These are phyloP conservation scores for Fomitopsis palustris DNA, from an alignment of 1,284 basidiomycete species.

Conservation along the genomic window DNA sequence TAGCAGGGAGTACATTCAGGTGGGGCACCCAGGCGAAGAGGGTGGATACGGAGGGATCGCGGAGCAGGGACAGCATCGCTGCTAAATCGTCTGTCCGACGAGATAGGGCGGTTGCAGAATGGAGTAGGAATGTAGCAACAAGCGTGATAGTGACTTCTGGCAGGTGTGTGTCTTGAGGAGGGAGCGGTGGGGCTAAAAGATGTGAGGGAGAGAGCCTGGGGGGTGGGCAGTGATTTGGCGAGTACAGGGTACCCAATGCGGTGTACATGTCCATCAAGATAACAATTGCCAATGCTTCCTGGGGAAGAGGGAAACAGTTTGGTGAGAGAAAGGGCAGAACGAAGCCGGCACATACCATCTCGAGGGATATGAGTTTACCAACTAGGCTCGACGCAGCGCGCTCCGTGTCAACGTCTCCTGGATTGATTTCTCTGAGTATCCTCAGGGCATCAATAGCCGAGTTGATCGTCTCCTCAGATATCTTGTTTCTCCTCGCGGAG, in stretches of 20 bases:
- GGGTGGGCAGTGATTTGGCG: not conserved
- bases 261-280: constrained; percentile 44
- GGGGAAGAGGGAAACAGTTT: not conserved
- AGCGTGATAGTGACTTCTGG: constrained; percentile 47
- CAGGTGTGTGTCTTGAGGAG: constrained; percentile 31
- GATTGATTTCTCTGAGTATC: constrained; percentile 41
- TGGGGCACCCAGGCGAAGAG: constrained; percentile 52
- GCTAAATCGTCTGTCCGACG: constrained; percentile 22
- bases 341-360: constrained; percentile 49
- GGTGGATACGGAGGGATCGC: constrained; percentile 34
- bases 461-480: constrained; percentile 27
- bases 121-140: constrained; percentile 54
- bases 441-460: constrained; percentile 37
- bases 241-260: constrained; percentile 35
- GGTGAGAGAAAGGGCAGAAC: not conserved
- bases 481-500: constrained; percentile 38
- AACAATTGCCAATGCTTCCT: constrained; percentile 50
- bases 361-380: constrained; percentile 60
- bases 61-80: constrained; percentile 35
- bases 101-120: constrained; percentile 42
- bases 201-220: not conserved
- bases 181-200: constrained; percentile 36
- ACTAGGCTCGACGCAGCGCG: constrained; percentile 62
- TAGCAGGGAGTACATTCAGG: constrained; percentile 40
- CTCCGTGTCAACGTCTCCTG: constrained; percentile 62